Base-by-base conservation (phyloP, 1,284 basidiomycete genomes). In the Ceratobasidium sp. region DNA sequence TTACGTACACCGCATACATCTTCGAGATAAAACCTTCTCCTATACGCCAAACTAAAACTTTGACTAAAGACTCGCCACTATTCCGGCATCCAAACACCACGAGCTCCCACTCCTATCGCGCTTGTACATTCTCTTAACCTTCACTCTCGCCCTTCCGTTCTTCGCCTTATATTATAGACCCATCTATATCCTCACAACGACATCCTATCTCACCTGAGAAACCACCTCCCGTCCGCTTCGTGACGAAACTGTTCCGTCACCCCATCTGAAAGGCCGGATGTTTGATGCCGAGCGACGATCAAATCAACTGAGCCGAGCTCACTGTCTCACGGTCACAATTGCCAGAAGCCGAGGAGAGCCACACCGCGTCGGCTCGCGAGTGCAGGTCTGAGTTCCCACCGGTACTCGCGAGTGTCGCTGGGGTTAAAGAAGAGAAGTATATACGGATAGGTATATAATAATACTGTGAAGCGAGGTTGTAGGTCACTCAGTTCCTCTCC, bases 231-330 rank as follows among this genome's bases (percentile, higher is more conserved):
- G 28, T 58, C n/a, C 16, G 43, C 18, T 35, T 26, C 28, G 38
- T 38, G 16, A 44, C 52, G 18, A 28, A 44, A 28, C 47, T 46
- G 35, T 38, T 69, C 61, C 54, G 52, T 47, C 26, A n/a, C n/a
- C n/a, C n/a, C n/a, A 28, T 43, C 11, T 58, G 28, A 43, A 54
- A 57, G 32, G 46, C 66, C 66, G 66, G 54, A n/a, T 23, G 23
- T 16, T 28, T 30, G 26, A n/a, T 35, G 26, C 43, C 16, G 41
- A n/a, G 18, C 38, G 50, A 52, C 35, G 26, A 67, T 67, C 64
- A 67, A 69, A 67, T 67, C 64, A 67, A 69, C 66, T 58, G 66
- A 69, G 54, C 54, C 66, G 66, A 69, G 54, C 66, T 41, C 28
- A 43, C 44, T 21, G 41, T 57, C 66, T 69, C 66, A 58, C 38